Evolutionary conservation across 2,329 filamentous ascomycete species (phyloP).

Genomic region (Thielaviopsis cerberus): DNA sequence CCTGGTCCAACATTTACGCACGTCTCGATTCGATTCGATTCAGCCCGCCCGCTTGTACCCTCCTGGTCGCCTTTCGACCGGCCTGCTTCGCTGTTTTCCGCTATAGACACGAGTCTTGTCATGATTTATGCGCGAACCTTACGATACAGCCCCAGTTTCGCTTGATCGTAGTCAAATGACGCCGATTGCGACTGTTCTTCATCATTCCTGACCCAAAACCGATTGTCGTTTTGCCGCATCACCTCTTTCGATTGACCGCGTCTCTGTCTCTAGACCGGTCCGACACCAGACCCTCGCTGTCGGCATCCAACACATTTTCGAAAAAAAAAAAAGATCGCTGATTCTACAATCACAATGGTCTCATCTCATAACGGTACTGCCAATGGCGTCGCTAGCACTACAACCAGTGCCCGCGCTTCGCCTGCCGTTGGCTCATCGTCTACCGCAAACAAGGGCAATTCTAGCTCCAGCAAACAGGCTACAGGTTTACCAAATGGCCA

Average conservation of each 20-base stretch:
- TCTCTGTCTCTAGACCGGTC: neutral
- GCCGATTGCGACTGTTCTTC: neutral
- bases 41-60: neutral
- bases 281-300: neutral
- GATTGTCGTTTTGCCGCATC: neutral
- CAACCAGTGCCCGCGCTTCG: conserved; percentile 33
- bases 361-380: conserved; percentile 15
- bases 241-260: neutral
- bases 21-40: neutral
- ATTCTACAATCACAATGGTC: conserved; percentile 2
- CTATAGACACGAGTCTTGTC: neutral
- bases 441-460: conserved; percentile 17
- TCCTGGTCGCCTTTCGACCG: neutral
- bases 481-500: conserved; percentile 21
- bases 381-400: conserved; percentile 20
- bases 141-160: neutral
- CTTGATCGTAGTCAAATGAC: conserved; percentile 4
- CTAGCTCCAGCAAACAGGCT: conserved; percentile 22
- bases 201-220: neutral
- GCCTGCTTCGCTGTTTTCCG: neutral
- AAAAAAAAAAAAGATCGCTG: neutral
- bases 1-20: neutral
- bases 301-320: neutral
- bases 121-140: conserved; percentile 2
- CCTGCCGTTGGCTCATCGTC: conserved; percentile 23